Base-by-base conservation (phyloP, 805 yeast genomes). In the Saccharomycopsis fodiens region DNA sequence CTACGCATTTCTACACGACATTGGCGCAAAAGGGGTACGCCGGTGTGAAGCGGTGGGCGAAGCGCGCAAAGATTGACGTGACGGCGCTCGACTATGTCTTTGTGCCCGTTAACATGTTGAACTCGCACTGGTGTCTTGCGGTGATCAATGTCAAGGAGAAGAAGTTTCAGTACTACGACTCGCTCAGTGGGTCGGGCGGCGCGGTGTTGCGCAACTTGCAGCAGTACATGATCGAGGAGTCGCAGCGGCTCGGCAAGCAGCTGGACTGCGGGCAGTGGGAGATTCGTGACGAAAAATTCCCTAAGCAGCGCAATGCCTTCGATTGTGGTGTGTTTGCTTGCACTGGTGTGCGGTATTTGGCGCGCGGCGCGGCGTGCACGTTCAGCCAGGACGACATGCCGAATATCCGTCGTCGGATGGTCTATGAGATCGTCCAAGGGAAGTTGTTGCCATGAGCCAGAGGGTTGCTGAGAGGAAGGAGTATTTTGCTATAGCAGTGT, bases 281-380 rank as follows among this genome's bases (percentile, higher is more conserved):
- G 20, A 50, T 59, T 30, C 66, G 64, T 17, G 62, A 59, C 41
- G 49, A 45, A 2, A 59, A 63, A n/a, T 71, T 89, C 36, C 97
- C 98, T 1, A 85, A 82, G 54, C 98, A 93, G 59, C 67, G 71
- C 22, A 93, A 93, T 58, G 97, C 97, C 0, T 85, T 60, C 54
- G 98, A 93, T 62, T 93, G 98, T 67, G 98, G 98, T 5, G 95
- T 91, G 2, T 93, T 89, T 58, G 75, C 94, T 2, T 83, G 97
- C 61, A 76, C 88, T 45, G 82, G 79, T 39, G 85, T 85, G 1
- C 73, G 78, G 40, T 79, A 72, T 39, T 55, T 86, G 35, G 64
- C 89, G 0, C 64, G 75, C 30, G 73, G 69, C 3, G 59, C 61
- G 21, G 70, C 69, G 0, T 62, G 85, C 34, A 57, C 62, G 2